Conservation (phyloP, 139 green algal genomes). For the Picochlorum sp. region DNA sequence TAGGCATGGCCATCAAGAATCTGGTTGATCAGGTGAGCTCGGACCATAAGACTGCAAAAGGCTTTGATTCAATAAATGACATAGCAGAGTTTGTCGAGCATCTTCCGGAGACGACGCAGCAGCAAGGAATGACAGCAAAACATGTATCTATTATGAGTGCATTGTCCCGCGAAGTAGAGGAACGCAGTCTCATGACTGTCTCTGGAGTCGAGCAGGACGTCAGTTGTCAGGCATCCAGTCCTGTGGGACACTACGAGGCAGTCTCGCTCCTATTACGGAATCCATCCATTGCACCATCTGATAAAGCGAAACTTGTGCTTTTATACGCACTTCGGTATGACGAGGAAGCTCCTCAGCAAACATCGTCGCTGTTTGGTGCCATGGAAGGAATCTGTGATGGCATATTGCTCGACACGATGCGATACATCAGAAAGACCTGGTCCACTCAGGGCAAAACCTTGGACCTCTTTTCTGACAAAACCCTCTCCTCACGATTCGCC, state of each 20-base stretch:
- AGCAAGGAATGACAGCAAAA: conserved; percentile 69
- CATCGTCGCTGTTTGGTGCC: conserved; percentile 17
- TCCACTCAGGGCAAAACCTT: conserved; percentile 41
- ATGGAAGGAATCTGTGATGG: conserved; percentile 4
- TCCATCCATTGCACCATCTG: background rate
- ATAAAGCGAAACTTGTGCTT: conserved; percentile 63
- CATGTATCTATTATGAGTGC: conserved; percentile 80
- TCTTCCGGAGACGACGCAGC: conserved; percentile 57
- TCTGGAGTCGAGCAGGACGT: conserved; percentile 83
- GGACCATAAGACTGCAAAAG: conserved; percentile 5
- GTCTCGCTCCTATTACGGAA: conserved; percentile 17
- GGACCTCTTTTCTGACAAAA: conserved; percentile 78
- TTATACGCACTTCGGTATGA: conserved; percentile 90
- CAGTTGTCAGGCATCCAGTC: conserved; percentile 41
- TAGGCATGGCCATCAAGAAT: conserved; percentile 63
- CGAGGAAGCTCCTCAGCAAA: conserved; percentile 47
- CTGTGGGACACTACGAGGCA: conserved; percentile 19
- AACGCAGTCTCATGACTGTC: conserved; percentile 61
- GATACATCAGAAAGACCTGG: conserved; percentile 43
- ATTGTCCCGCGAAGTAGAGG: conserved; percentile 50
- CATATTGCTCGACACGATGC: conserved; percentile 29
- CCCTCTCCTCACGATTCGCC: conserved; percentile 42
- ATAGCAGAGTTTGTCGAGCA: conserved; percentile 83
- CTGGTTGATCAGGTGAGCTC: conserved; percentile 24
- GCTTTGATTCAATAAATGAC: conserved; percentile 63